These are phyloP conservation scores for Alternaria arbusti DNA, from an alignment of 2,329 filamentous ascomycete species.

Conservation along the genomic window DNA sequence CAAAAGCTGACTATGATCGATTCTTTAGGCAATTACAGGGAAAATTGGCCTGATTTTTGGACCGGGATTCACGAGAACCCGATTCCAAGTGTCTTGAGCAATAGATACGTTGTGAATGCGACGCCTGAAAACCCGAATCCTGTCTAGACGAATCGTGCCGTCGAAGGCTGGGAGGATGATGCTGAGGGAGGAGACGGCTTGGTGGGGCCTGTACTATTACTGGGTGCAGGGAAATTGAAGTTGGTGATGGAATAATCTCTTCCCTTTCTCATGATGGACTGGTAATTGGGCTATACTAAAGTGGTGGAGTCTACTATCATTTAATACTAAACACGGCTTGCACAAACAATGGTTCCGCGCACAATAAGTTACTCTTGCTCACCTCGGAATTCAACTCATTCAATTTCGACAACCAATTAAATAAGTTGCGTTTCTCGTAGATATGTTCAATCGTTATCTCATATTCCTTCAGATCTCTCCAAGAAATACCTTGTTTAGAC, in stretches of 20 bases:
- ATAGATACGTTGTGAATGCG: too few relatives aligned
- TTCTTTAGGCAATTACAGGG: not conserved
- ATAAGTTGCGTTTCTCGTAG: too few relatives aligned
- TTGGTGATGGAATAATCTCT: not conserved
- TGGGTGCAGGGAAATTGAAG: rapidly evolving
- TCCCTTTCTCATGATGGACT: not conserved
- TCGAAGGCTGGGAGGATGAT: too few relatives aligned
- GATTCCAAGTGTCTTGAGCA: too few relatives aligned
- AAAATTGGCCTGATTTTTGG: not conserved
- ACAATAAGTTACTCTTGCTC: not conserved
- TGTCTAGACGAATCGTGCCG: not conserved
- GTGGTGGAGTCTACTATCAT: not conserved
- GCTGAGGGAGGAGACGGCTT: too few relatives aligned
- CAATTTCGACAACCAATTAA: too few relatives aligned
- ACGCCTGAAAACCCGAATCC: too few relatives aligned
- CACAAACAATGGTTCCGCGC: not conserved
- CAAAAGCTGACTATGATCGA: not conserved
- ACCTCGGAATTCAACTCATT: too few relatives aligned
- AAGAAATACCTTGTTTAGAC: not conserved
- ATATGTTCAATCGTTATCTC: too few relatives aligned
- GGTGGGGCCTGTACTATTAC: too few relatives aligned
- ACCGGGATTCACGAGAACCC: rapidly evolving
- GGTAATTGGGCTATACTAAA: not conserved
- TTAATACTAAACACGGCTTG: not conserved
- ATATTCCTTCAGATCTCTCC: too few relatives aligned